Evolutionary conservation across 176 grass and related monocot species (phyloP).

Genomic region (Puccinellia tenuiflora): DNA sequence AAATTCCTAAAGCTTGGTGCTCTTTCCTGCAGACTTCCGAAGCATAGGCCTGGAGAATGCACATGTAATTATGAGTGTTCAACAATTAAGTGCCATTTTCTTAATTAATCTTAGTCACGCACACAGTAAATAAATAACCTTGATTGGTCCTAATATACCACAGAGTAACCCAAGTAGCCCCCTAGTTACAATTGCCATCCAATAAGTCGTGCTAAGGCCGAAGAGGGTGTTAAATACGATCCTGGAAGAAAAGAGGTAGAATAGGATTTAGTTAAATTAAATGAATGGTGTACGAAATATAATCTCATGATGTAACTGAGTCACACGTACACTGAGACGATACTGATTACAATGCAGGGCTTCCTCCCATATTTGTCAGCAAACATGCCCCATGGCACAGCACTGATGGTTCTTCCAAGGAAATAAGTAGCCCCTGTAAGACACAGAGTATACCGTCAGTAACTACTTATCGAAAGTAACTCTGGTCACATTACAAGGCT

Average conservation of each 20-base stretch:
- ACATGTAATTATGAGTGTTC: conserved; percentile 2
- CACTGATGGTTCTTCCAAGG: conserved; percentile 57
- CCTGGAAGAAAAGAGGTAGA: conserved; percentile 37
- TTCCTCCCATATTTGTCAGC: conserved; percentile 80
- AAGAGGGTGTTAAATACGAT: conserved; percentile 67
- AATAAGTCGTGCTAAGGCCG: conserved; percentile 65
- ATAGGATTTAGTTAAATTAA: not conserved
- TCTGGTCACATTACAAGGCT: not conserved
- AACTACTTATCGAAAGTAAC: not conserved
- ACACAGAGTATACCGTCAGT: not conserved
- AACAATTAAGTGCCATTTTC: not conserved
- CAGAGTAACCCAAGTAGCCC: conserved; percentile 49
- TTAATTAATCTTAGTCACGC: not conserved
- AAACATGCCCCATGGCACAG: conserved; percentile 68
- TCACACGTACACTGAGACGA: conserved; percentile 53
- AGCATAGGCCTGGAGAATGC: conserved; percentile 60
- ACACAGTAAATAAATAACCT: conserved; percentile 26
- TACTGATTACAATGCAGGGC: conserved; percentile 57
- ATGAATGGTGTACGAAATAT: not conserved
- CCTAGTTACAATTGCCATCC: conserved; percentile 64
- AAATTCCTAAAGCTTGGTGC: conserved; percentile 63
- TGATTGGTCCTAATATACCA: conserved; percentile 70
- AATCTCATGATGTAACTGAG: not conserved
- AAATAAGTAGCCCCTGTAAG: conserved; percentile 54
- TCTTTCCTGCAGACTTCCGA: conserved; percentile 69